phyloP scores from a whole-genome alignment of 1,284 basidiomycete genomes.

The Ceratobasidium sp. region DNA sequence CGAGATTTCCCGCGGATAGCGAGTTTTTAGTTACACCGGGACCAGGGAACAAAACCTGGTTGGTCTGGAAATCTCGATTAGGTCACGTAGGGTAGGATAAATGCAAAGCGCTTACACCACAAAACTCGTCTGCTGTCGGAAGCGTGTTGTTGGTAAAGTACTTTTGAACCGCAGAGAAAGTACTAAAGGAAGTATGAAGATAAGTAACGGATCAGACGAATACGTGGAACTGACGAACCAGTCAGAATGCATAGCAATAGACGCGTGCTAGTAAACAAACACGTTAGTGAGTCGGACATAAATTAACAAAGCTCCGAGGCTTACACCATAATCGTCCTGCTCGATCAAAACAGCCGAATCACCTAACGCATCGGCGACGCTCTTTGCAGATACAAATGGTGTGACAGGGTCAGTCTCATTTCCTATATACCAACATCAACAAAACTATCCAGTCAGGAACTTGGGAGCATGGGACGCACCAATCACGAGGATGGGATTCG shows the following conservation, averaged over 20 bases:
- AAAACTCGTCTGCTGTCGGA: constrained; percentile 18
- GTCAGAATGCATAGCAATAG: constrained; percentile 22
- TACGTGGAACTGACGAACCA: neutral
- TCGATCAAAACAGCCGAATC: constrained; percentile 38
- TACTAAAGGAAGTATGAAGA: constrained; percentile 4
- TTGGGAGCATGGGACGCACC: neutral
- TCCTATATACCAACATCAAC: constrained; percentile 14
- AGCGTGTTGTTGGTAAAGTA: constrained; percentile 24
- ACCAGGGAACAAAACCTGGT: constrained; percentile 14
- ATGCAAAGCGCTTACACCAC: constrained; percentile 5
- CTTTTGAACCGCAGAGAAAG: neutral
- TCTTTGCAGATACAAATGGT: constrained; percentile 28
- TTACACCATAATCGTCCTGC: constrained; percentile 43
- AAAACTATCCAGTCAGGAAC: neutral
- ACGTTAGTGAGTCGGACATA: too few species aligned
- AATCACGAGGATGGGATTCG: constrained; percentile 34
- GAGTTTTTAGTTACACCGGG: constrained; percentile 3
- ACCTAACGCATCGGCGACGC: constrained; percentile 34
- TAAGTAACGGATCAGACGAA: neutral
- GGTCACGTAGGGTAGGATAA: neutral
- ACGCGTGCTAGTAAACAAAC: constrained; percentile 4
- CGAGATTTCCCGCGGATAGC: neutral
- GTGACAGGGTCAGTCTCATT: constrained; percentile 46
- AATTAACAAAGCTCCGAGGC: neutral
- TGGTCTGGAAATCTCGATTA: neutral